Base-by-base conservation (phyloP, 164 flowering plant genomes). In the Nymphaea colorata region DNA sequence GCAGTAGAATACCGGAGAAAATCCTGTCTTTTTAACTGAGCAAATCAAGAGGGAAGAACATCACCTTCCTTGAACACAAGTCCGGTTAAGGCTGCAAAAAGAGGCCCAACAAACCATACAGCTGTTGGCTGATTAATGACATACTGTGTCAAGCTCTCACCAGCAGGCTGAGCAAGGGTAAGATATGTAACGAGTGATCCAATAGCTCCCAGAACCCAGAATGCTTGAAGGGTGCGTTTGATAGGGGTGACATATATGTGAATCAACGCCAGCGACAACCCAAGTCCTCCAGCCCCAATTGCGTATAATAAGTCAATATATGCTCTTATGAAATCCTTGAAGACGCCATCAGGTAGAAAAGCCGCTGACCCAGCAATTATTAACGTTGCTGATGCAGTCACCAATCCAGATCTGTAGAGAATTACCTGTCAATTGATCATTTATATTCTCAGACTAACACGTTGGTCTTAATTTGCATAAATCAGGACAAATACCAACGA, bases 41-140 rank as follows among this genome's bases (percentile, higher is more conserved):
- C 10, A 10, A 45, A 45, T 45, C 53, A 45, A 45, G 10, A 45
- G 53, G 53, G 53, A 10, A 45, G 10, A 45, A 45, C 5, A 41
- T 71, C 80, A 91, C 98, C 98, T 89, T 93, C 98, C 76, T 93
- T 93, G 81, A 93, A 91, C 60, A 93, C 98, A 10, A 93, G 94
- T 43, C 98, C 98, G 0, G 98, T 91, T 62, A 93, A 73, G 51
- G 98, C 84, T 2, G 95, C 98, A 77, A 91, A 93, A 68, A 91
- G 84, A 59, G 98, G 97, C 59, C 98, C 98, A 71, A 93, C 84
- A 75, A 93, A 79, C 98, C 98, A 93, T 41, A 89, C 84, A 69
- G 90, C 83, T 5, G 75, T 64, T 17, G 97, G 93, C 64, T 93
- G 76, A 43, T 80, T 78, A 66, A 85, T 59, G 59, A 88, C 93